Conservation (phyloP, 805 yeast species). For the Blastobotrys terrestris region DNA sequence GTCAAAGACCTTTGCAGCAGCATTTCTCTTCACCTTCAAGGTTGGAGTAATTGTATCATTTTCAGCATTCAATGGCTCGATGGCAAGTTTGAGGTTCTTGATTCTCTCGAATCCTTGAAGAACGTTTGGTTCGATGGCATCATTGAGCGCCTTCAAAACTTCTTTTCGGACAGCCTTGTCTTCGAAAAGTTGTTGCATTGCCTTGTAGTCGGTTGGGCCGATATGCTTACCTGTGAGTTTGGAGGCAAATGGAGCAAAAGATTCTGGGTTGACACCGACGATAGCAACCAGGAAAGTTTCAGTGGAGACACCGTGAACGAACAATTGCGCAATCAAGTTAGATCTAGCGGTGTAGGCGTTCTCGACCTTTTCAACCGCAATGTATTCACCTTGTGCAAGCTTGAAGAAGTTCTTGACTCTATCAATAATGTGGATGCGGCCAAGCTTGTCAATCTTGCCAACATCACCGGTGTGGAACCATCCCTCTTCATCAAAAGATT, state of each 20-base stretch:
- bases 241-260: conserved; percentile 31
- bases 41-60: conserved; percentile 67
- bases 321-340: conserved; percentile 48
- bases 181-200: conserved; percentile 27
- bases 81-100: conserved; percentile 44
- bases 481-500: conserved; percentile 49
- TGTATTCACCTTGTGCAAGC: conserved; percentile 58
- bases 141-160: conserved; percentile 37
- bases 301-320: conserved; percentile 58
- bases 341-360: conserved; percentile 50
- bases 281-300: conserved; percentile 53
- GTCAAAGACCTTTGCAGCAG: conserved; percentile 41
- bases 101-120: conserved; percentile 61
- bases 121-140: conserved; percentile 30
- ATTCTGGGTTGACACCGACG: conserved; percentile 52
- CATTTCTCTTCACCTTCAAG: conserved; percentile 46
- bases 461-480: conserved; percentile 69
- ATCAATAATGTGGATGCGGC: conserved; percentile 58
- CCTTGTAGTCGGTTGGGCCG: conserved; percentile 23
- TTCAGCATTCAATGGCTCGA: conserved; percentile 58
- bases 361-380: conserved; percentile 73
- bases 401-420: conserved; percentile 77
- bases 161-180: conserved; percentile 33
- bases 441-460: conserved; percentile 44
- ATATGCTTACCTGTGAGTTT: conserved; percentile 29